phyloP scores from a whole-genome alignment of 345 rosid species.

The Populus simonii region DNA sequence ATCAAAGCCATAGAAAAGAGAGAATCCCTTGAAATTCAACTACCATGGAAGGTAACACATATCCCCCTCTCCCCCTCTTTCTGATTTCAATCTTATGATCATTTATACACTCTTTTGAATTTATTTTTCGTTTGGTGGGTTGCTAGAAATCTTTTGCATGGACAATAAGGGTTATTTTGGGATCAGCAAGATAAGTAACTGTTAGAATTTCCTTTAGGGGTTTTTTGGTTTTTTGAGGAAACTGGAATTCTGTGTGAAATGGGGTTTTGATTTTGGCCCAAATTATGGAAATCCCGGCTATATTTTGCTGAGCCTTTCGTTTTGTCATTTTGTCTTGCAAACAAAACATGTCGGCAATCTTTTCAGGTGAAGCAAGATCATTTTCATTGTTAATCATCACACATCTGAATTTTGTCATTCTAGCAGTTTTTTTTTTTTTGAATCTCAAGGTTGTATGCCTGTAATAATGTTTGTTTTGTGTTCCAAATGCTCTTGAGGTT shows the following conservation, averaged over 20 bases:
- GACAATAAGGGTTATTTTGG: neutral
- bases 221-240: slow-evolving; percentile 1
- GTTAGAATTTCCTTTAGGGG: neutral
- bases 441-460: neutral
- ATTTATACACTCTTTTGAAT: neutral
- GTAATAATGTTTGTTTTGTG: neutral
- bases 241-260: neutral
- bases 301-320: neutral
- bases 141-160: neutral
- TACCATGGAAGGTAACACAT: slow-evolving; percentile 36
- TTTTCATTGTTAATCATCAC: neutral
- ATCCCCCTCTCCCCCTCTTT: neutral
- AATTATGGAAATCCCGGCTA: neutral
- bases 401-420: neutral
- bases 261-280: neutral
- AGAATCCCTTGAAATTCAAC: slow-evolving; percentile 6
- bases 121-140: neutral
- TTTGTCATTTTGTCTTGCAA: neutral
- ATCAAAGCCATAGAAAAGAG: slow-evolving; percentile 8
- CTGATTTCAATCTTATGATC: slow-evolving; percentile 13
- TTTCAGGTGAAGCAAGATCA: slow-evolving; percentile 1
- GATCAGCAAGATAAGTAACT: neutral
- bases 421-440: neutral
- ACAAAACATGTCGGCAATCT: neutral
- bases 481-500: neutral